Percentiles rank a stretch among this genome's conserved stretches.
Conservation (phyloP, 192 early-diverging fungal species). For the Glomus cerebriforme region DNA sequence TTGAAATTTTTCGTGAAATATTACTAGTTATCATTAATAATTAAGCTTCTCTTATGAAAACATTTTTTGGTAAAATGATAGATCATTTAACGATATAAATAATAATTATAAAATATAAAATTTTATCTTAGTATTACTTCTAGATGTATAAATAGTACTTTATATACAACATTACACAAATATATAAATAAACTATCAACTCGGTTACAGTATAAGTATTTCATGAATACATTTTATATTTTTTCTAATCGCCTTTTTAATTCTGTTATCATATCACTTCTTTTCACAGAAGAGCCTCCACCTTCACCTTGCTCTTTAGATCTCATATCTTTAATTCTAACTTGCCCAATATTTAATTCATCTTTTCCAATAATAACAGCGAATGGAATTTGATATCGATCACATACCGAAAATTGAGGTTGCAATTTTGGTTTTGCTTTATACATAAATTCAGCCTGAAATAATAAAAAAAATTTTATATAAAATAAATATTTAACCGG, state of each 20-base stretch:
- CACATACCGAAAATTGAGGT: slow-evolving; percentile 77
- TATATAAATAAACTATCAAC: too few species aligned
- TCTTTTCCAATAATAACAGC: slow-evolving; percentile 85
- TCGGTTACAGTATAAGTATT: too few species aligned
- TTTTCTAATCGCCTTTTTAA: slow-evolving; percentile 54
- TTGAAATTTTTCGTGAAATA: too few species aligned
- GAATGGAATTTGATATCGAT: slow-evolving; percentile 85
- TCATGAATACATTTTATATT: slow-evolving; percentile 14
- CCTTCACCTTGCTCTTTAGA: slow-evolving; percentile 58
- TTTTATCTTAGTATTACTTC: too few species aligned
- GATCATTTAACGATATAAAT: too few species aligned
- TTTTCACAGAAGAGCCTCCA: slow-evolving; percentile 56
- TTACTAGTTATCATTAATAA: too few species aligned
- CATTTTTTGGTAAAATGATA: too few species aligned
- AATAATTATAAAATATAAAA: too few species aligned
- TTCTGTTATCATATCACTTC: slow-evolving; percentile 65
- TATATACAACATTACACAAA: too few species aligned
- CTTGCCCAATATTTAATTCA: slow-evolving; percentile 77
- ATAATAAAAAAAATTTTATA: background rate
- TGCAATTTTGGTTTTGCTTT: slow-evolving; percentile 88
- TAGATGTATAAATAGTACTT: too few species aligned
- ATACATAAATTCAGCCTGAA: slow-evolving; percentile 81
- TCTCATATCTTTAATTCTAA: slow-evolving; percentile 87
- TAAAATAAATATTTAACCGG: background rate
- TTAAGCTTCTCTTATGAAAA: too few species aligned